phyloP scores from a whole-genome alignment of 2,329 filamentous ascomycete species.

The Aspergillus arachidicola region DNA sequence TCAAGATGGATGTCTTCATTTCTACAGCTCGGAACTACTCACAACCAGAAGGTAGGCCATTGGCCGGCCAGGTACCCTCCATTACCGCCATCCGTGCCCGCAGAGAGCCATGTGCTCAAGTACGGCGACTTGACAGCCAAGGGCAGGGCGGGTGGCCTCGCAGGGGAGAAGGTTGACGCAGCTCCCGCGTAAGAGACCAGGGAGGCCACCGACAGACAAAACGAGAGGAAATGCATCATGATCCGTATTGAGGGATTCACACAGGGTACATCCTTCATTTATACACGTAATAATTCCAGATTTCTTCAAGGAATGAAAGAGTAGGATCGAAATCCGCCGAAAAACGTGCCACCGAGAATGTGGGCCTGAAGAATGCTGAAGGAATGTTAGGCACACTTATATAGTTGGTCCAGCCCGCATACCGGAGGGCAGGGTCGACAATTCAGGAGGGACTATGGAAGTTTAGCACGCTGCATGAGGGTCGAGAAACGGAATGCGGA shows the following conservation, averaged over 20 bases:
- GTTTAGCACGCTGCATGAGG: constrained; percentile 7
- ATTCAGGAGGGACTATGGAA: constrained; percentile 9
- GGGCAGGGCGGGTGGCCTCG: constrained; percentile 68
- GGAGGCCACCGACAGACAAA: constrained; percentile 28
- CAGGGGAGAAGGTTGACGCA: constrained; percentile 62
- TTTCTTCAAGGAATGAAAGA: constrained; percentile 18
- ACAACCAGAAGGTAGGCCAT: constrained; percentile 73
- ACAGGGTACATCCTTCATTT: constrained; percentile 21
- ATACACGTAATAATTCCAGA: not conserved
- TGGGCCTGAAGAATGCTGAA: constrained; percentile 30
- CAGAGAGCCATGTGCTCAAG: constrained; percentile 69
- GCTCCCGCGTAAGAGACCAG: constrained; percentile 28
- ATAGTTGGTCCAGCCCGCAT: constrained; percentile 26
- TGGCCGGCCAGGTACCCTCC: constrained; percentile 68
- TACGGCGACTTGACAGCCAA: constrained; percentile 76
- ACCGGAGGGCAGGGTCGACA: constrained; percentile 14
- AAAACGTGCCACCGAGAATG: constrained; percentile 14
- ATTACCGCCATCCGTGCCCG: constrained; percentile 62
- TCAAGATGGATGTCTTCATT: not conserved
- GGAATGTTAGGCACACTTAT: constrained; percentile 34
- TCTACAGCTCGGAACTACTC: constrained; percentile 33
- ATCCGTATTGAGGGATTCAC: constrained; percentile 20
- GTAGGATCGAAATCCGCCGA: not conserved
- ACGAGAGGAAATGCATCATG: constrained; percentile 33
- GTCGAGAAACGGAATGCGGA: constrained; percentile 12